A percentile compares a stretch with the other conserved stretches of the same genome.
Evolutionary conservation across 345 rosid species (phyloP).

Genomic region (Iberis pinnata): DNA sequence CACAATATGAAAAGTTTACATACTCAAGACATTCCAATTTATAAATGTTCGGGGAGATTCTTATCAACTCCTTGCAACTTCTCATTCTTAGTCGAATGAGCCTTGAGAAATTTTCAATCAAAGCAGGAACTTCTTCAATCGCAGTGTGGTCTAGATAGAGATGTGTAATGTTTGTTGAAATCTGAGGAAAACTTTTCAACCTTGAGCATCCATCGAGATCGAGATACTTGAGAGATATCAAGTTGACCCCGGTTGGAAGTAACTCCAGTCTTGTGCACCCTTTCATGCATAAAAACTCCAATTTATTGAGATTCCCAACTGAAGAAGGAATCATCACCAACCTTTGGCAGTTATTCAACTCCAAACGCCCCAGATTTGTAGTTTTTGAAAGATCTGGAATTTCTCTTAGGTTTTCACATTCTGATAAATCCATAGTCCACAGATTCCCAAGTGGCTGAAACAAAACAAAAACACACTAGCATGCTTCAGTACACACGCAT

Average conservation of each 20-base stretch:
- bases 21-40: not conserved
- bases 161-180: not conserved
- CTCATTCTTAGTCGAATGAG: not conserved
- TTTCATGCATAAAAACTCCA: too few species aligned
- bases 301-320: not conserved
- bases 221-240: not conserved
- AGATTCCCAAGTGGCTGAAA: too few species aligned
- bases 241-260: not conserved
- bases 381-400: constrained; percentile 10
- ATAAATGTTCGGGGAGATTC: not conserved
- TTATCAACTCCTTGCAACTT: not conserved
- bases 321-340: not conserved
- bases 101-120: not conserved
- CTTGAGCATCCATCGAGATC: not conserved
- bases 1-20: not conserved
- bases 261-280: not conserved
- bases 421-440: constrained; percentile 7
- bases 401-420: constrained; percentile 1
- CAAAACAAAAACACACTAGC: too few species aligned
- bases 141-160: not conserved
- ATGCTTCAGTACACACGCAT: too few species aligned
- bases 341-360: too few species aligned
- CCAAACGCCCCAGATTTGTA: constrained; percentile 2
- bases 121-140: not conserved
- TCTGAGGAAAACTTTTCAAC: not conserved